phyloP scores from a whole-genome alignment of 2,329 filamentous ascomycete species.

The Aureobasidium namibiae region DNA sequence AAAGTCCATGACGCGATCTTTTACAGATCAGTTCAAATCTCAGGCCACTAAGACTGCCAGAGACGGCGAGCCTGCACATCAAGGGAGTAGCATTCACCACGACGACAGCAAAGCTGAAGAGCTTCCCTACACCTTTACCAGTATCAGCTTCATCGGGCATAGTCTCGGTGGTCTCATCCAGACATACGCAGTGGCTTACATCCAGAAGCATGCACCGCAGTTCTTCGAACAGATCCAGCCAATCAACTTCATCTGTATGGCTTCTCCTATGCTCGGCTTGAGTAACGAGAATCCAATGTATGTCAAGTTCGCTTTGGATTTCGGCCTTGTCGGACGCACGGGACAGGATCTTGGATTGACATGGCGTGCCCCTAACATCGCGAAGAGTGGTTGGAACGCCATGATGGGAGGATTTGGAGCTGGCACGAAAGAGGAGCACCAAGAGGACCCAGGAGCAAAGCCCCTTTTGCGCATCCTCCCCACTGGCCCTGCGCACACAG shows the following conservation, averaged over 20 bases:
- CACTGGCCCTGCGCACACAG: constrained; percentile 81
- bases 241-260: constrained; percentile 82
- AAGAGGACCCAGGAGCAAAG: constrained; percentile 71
- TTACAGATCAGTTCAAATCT: constrained; percentile 41
- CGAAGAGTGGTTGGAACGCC: constrained; percentile 78
- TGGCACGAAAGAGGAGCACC: constrained; percentile 41
- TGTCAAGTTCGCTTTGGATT: constrained; percentile 92
- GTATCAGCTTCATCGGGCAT: constrained; percentile 90
- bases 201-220: constrained; percentile 85
- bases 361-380: constrained; percentile 82
- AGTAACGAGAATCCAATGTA: constrained; percentile 98
- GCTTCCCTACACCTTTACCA: constrained; percentile 73
- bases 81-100: constrained; percentile 52
- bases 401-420: constrained; percentile 74
- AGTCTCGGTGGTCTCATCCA: constrained; percentile 85
- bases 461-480: constrained; percentile 82
- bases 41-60: constrained; percentile 37
- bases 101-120: constrained; percentile 37
- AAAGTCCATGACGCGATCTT: constrained; percentile 41
- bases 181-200: constrained; percentile 91
- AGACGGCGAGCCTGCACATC: constrained; percentile 44
- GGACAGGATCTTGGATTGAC: constrained; percentile 91
- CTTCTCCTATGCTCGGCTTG: constrained; percentile 78
- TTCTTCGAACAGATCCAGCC: constrained; percentile 84
- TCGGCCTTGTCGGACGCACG: constrained; percentile 90